Evolutionary conservation across 805 yeast species (phyloP).

Genomic region (Starmerella davenportii): DNA sequence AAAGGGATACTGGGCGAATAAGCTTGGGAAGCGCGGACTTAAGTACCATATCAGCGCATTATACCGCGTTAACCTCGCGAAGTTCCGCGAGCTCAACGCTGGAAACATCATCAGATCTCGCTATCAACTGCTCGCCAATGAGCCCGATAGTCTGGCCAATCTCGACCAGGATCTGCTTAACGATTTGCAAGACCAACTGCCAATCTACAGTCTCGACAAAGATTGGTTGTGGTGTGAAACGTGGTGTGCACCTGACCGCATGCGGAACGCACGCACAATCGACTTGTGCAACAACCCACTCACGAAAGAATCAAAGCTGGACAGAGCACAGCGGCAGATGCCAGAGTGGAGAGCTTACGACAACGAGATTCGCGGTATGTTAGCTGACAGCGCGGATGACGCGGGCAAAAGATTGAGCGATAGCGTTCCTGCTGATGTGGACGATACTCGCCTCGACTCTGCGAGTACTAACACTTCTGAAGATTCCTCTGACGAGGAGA

Average conservation of each 20-base stretch:
- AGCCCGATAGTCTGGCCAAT: constrained; percentile 60
- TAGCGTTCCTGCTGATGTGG: too few species aligned
- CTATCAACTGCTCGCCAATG: constrained; percentile 65
- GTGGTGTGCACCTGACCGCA: constrained; percentile 58
- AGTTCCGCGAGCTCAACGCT: constrained; percentile 45
- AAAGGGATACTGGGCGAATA: constrained; percentile 70
- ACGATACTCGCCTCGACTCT: too few species aligned
- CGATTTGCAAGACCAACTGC: constrained; percentile 49
- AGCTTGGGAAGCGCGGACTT: constrained; percentile 30
- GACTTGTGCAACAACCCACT: constrained; percentile 74
- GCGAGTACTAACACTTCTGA: too few species aligned
- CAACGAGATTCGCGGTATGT: constrained; percentile 26
- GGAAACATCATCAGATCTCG: constrained; percentile 73
- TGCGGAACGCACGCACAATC: constrained; percentile 51
- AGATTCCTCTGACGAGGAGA: too few species aligned
- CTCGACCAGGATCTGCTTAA: constrained; percentile 91
- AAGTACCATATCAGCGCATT: constrained; percentile 74
- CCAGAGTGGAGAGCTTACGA: constrained; percentile 66
- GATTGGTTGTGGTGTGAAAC: constrained; percentile 93
- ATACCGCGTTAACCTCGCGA: constrained; percentile 57
- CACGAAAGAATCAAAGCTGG: constrained; percentile 62
- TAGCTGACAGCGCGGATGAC: background rate
- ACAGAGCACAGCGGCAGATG: constrained; percentile 53
- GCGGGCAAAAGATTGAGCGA: too few species aligned
- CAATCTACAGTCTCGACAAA: constrained; percentile 55